These are phyloP conservation scores for Mycosphaerella sp. DNA, from an alignment of 2,329 filamentous ascomycete species.

Conservation along the genomic window DNA sequence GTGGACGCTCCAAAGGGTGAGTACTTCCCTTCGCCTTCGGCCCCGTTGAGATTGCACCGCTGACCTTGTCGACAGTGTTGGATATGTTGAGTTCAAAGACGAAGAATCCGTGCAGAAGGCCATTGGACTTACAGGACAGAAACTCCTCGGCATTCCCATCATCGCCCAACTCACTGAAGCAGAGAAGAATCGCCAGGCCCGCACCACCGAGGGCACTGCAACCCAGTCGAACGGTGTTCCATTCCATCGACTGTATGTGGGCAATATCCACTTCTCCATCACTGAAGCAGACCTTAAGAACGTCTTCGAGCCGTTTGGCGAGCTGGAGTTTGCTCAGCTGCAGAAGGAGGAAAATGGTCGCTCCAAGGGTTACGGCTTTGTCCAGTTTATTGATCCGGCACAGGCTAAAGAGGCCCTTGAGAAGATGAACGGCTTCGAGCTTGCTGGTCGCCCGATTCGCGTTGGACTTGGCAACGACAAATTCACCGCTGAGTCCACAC, in stretches of 20 bases:
- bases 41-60: background rate
- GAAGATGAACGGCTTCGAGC: slow-evolving; percentile 99
- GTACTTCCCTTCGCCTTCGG: slow-evolving; percentile 30
- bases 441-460: slow-evolving; percentile 92
- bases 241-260: slow-evolving; percentile 96
- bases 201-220: slow-evolving; percentile 63
- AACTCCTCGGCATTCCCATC: slow-evolving; percentile 95
- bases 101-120: slow-evolving; percentile 91
- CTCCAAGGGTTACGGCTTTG: slow-evolving; percentile 94
- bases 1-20: slow-evolving; percentile 94
- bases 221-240: slow-evolving; percentile 77
- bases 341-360: slow-evolving; percentile 91
- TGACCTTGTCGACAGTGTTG: slow-evolving; percentile 62
- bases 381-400: slow-evolving; percentile 73
- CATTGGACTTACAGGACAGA: slow-evolving; percentile 97
- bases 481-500: slow-evolving; percentile 95
- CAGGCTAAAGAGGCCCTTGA: slow-evolving; percentile 92
- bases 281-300: slow-evolving; percentile 92
- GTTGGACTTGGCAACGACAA: slow-evolving; percentile 99
- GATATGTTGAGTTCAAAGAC: slow-evolving; percentile 97
- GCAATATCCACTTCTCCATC: slow-evolving; percentile 99
- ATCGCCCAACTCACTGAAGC: slow-evolving; percentile 98
- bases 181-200: slow-evolving; percentile 97
- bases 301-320: slow-evolving; percentile 95
- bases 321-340: slow-evolving; percentile 93